These are phyloP conservation scores for Wallacemonas sp. DNA, from an alignment of 208 protist species.

Conservation along the genomic window DNA sequence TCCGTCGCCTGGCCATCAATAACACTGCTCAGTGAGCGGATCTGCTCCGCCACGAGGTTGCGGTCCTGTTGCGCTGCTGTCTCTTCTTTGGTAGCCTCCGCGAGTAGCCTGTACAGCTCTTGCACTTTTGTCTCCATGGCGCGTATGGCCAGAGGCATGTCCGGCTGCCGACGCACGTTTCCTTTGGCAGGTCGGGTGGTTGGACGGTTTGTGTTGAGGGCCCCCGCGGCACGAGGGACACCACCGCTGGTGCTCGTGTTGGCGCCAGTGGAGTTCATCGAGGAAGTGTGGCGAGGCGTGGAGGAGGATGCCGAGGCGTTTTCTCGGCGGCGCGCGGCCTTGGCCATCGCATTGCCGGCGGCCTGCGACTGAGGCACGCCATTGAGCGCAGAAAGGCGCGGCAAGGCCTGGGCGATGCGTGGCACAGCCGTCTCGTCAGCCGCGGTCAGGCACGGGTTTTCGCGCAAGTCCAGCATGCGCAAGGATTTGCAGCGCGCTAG, in stretches of 20 bases:
- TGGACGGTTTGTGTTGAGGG: background rate
- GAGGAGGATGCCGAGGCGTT: conserved; percentile 5
- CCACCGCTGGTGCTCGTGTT: conserved; percentile 4
- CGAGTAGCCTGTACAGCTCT: conserved; percentile 64
- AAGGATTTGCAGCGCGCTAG: conserved; percentile 44
- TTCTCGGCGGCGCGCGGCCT: conserved; percentile 23
- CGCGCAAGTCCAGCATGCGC: conserved; percentile 59
- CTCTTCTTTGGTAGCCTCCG: conserved; percentile 44
- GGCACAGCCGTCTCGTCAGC: conserved; percentile 1
- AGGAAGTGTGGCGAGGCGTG: conserved; percentile 1
- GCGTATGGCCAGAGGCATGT: conserved; percentile 34
- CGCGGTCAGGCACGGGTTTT: conserved; percentile 40
- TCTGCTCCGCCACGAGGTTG: conserved; percentile 53
- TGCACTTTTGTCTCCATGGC: conserved; percentile 57
- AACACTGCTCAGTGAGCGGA: conserved; percentile 50
- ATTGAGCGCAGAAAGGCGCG: conserved; percentile 61
- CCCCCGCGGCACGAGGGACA: too few species aligned
- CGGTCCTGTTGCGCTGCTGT: conserved; percentile 41
- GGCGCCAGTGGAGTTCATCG: background rate
- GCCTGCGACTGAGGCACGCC: conserved; percentile 69
- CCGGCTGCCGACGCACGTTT: background rate
- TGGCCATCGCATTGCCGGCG: conserved; percentile 46
- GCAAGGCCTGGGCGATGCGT: conserved; percentile 10
- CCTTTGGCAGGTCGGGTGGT: background rate
- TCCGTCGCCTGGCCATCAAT: conserved; percentile 61